These are phyloP conservation scores for Pseudocercospora vitis DNA, from an alignment of 2,329 filamentous ascomycete genomes.

Conservation along the genomic window DNA sequence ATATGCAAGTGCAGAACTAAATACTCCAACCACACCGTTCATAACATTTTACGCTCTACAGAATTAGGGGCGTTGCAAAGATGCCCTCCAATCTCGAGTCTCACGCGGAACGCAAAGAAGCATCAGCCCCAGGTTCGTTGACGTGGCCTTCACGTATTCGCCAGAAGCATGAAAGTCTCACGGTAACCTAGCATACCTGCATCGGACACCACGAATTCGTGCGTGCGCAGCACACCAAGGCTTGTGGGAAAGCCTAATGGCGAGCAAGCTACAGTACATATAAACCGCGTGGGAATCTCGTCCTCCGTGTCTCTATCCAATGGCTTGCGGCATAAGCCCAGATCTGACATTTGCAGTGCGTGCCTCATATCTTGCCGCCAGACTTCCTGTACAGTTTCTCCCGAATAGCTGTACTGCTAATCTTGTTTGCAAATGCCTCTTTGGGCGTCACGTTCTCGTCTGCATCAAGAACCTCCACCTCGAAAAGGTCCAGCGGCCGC, in stretches of 20 bases:
- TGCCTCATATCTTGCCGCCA: slow-evolving; percentile 11
- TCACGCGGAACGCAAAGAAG: not conserved
- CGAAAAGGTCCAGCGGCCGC: slow-evolving; percentile 74
- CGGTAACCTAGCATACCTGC: not conserved
- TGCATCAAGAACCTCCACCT: slow-evolving; percentile 83
- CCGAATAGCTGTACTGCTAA: slow-evolving; percentile 83
- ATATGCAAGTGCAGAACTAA: not conserved
- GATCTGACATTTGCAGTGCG: not conserved
- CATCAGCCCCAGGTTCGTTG: not conserved
- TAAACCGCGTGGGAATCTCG: too few species aligned
- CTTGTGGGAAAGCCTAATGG: not conserved
- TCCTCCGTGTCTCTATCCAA: too few species aligned
- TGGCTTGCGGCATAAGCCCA: too few species aligned
- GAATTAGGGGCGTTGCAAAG: too few species aligned
- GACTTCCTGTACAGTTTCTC: slow-evolving; percentile 33
- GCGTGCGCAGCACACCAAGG: too few species aligned
- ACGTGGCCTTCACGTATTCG: slow-evolving; percentile 6
- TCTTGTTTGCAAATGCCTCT: slow-evolving; percentile 74
- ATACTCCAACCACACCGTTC: not conserved
- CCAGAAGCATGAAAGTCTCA: not conserved
- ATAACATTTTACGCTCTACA: too few species aligned
- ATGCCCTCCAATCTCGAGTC: not conserved
- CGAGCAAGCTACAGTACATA: not conserved
- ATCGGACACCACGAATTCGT: not conserved
- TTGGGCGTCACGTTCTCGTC: slow-evolving; percentile 44